Percentiles rank a stretch among this genome's conserved stretches.
Evolutionary conservation across 352 stramenopile genomes (phyloP).

Genomic region (Globisporangium cystogenes): DNA sequence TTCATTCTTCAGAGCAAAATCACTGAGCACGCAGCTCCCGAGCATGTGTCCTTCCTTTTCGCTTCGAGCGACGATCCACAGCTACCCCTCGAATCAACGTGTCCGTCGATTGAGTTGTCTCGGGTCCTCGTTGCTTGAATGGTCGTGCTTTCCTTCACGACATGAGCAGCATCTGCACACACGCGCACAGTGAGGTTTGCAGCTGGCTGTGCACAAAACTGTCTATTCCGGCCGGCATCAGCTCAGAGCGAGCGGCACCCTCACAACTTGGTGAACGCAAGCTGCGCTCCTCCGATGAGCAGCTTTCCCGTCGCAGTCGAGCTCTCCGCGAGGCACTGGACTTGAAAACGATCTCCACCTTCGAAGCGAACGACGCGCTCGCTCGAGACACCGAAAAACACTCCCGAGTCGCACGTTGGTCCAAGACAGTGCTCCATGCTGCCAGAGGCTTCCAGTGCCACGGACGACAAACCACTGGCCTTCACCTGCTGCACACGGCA

Average conservation of each 20-base stretch:
- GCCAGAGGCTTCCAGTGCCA: slow-evolving; percentile 28
- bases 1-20: no score
- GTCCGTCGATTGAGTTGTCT: no score
- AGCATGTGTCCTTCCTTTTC: no score
- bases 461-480: neutral
- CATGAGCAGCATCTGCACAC: no score
- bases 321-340: slow-evolving; percentile 23
- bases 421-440: slow-evolving; percentile 33
- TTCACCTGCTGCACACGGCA: slow-evolving; percentile 32
- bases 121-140: no score
- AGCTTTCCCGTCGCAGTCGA: slow-evolving; percentile 17
- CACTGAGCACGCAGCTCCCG: no score
- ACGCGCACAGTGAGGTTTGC: neutral
- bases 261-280: slow-evolving; percentile 31
- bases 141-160: no score
- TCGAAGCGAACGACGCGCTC: slow-evolving; percentile 28
- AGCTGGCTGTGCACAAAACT: neutral
- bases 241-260: neutral
- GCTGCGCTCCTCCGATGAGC: slow-evolving; percentile 36
- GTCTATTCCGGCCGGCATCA: slow-evolving; percentile 1
- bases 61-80: no score
- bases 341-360: slow-evolving; percentile 29
- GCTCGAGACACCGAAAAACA: slow-evolving; percentile 41
- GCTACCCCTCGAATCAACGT: no score
- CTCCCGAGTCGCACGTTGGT: slow-evolving; percentile 23